Evolutionary conservation across 2,329 filamentous ascomycete genomes (phyloP), one percentile per base, ranked within the genome.

Genomic region (Pyrenophora seminiperda): DNA sequence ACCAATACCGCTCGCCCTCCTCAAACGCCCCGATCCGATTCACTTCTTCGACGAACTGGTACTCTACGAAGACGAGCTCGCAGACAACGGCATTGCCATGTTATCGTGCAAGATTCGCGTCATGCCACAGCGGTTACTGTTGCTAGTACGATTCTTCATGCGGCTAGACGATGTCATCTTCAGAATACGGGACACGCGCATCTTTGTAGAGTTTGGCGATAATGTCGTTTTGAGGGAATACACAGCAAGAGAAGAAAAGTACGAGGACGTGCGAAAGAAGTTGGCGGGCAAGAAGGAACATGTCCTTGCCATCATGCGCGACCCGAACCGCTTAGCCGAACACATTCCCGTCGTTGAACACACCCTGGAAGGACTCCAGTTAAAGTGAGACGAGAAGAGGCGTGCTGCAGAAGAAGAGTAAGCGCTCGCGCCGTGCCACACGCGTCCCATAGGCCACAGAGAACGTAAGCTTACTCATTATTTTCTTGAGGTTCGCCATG

Each of bases 41-140:
- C 77, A 96, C 4, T 97, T 97, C 80, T 96, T 95, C 71, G 93
- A 97, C 76, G 91, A 97, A 65, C 91, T 99, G 31, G 86, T 97
- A 63, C 81, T 99, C 39, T 99, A 96, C 73, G 94, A 99, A 77
- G 95, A 95, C 76, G 94, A 99, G 78, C 83, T 99, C 38, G 94
- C 96, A 53, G 94, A 99, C 74, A 99, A 99, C 69, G 94, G 94
- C 54, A 94, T 97, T 62, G 90, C 91, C 22, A 82, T 97, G 70
- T 80, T 95, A 50, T 95, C 87, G 55, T 91, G 89, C 75, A 99
- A 99, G 79, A 79, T 97, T 41, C 83, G 94, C 52, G 93, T 97
- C 48, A 97, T 97, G 87, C 90, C 92, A 47, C 84, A 87, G 64
- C 82, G 94, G 47, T 85, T 99, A 75, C 81, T 99, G 47, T 79